Base-by-base conservation (phyloP, 805 yeast species). In the Candida coquimbonensis region DNA sequence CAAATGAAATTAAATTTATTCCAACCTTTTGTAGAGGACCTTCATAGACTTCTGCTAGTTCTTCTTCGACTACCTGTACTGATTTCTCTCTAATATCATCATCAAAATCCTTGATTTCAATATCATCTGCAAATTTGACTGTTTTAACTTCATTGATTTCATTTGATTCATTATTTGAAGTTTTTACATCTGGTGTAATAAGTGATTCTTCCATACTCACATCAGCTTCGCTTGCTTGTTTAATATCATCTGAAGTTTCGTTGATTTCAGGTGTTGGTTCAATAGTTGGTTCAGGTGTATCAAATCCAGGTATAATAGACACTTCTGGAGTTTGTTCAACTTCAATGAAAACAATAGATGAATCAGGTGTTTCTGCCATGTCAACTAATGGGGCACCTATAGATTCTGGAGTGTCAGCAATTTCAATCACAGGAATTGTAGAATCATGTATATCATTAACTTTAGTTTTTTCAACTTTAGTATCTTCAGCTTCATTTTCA, bases 1-100 rank as follows among this genome's bases (percentile, higher is more conserved):
- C 70, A 39, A 85, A 66, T 2, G 77, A 69, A 0, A 87, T 61
- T 36, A 67, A 67, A 53, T 81, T 79, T 33, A 76, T 69, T 1
- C 79, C 70, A 2, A 83, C 79, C 44, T 70, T 70, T 55, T 81
- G 88, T 3, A 68, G 62, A 1, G 95, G 95, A 0, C 95, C 95
- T 60, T 81, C 82, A 53, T 71, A 79, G 0, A 68, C 49, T 1
- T 50, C 46, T 21, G 59, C 63, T 31, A 46, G 53, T 16, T 50
- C 53, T 26, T 39, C 47, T 13, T 44, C 33, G 12, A 11, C 48
- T 29, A 19, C 45, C 42, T 42, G 41, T 48, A 17, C 40, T 42
- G 27, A 49, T 7, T 25, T n/a, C 14, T 13, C 47, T 14, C 47
- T 47, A 38, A 54, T 53, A 17, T 29, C 31, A 6, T 7, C 31